phyloP scores from a whole-genome alignment of 2,329 filamentous ascomycete species.

The Colletotrichum sublineola region DNA sequence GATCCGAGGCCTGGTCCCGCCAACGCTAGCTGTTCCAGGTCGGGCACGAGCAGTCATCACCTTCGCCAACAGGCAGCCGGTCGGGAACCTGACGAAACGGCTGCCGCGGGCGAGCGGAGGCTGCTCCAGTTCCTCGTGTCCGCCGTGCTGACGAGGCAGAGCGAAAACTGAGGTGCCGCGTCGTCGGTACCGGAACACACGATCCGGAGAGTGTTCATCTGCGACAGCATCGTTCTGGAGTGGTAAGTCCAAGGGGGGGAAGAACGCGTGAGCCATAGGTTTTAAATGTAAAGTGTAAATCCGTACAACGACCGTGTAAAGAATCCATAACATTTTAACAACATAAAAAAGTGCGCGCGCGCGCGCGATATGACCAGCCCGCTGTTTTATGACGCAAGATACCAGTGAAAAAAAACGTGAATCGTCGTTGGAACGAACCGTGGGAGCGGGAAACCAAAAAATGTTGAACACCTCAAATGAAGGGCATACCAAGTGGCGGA shows the following conservation, averaged over 20 bases:
- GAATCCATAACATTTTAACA: not conserved
- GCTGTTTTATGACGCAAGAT: not conserved
- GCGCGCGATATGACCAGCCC: not conserved
- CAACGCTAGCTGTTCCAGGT: too few species aligned
- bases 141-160: constrained; percentile 42
- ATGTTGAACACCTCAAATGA: not conserved
- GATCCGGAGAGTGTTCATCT: constrained; percentile 48
- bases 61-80: constrained; percentile 55
- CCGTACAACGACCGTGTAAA: not conserved
- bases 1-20: constrained; percentile 56
- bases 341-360: not conserved
- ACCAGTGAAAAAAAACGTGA: not conserved
- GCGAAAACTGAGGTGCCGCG: constrained; percentile 47
- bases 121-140: constrained; percentile 56
- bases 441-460: not conserved
- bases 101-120: constrained; percentile 58
- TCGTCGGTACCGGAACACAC: constrained; percentile 46
- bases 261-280: not conserved
- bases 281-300: not conserved
- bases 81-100: constrained; percentile 57
- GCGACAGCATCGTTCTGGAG: constrained; percentile 48
- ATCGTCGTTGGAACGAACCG: not conserved
- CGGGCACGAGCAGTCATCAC: constrained; percentile 51
- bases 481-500: not conserved
- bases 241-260: constrained; percentile 42